Evolutionary conservation across 1,284 basidiomycete species (phyloP), one percentile per base, ranked within the genome.

Genomic region (Malassezia cuniculi): DNA sequence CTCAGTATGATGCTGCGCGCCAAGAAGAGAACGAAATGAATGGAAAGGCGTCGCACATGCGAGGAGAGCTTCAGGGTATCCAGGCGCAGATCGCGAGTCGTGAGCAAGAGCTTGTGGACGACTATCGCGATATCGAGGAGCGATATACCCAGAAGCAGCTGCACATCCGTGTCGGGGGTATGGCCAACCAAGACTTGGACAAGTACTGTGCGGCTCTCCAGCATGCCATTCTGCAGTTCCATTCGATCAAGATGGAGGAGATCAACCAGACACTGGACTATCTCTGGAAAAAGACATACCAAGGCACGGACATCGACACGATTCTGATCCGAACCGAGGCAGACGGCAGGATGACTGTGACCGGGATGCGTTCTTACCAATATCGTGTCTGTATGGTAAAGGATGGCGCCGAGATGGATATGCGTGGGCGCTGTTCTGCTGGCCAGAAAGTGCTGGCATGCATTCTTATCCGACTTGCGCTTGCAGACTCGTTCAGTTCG

Each of bases 161-260:
- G 59, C 85, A 82, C 71, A 86, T 93, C 59, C 95, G 95, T 75
- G 57, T 59, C 5, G 54, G 52, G 5, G 53, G 57, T 26, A 47
- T 60, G 45, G 60, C 59, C 27, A 57, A 66, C 43, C 45, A 46
- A 27, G 63, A 66, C 68, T 70, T 99, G 38, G 89, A 97, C 70
- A 95, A 95, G 71, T 95, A 95, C 52, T 83, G 79, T 6, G 95
- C 94, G 68, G 93, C 71, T 84, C 82, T 89, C 85, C 58, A 62
- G 77, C 68, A 85, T 55, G 90, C 87, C 30, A 95, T 97, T 69
- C 87, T 97, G 82, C 84, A 84, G 68, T 99, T 93, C 63, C 93
- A 99, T 63, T 73, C 81, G n/a, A 75, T 94, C 61, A 99, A 99
- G 71, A 95, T 99, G 93, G 85, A 87, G 68, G 93, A 99, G 73